These are phyloP conservation scores for Lentinula sp. DNA, from an alignment of 768 basidiomycete genomes.

Conservation along the genomic window DNA sequence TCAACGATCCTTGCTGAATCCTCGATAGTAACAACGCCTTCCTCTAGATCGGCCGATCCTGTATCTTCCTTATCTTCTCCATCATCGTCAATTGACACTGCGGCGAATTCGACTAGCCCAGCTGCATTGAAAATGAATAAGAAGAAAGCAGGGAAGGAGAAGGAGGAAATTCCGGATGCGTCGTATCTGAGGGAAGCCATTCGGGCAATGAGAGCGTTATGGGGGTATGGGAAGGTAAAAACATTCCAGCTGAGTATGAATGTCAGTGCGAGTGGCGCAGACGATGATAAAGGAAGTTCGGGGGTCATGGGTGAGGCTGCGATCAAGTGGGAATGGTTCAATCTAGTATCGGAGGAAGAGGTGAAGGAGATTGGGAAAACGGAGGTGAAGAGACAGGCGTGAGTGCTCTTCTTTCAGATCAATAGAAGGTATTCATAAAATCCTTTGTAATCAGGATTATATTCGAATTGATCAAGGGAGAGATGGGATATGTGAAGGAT, in stretches of 20 bases:
- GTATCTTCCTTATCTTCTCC: not conserved
- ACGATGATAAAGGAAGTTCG: not conserved
- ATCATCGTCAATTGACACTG: not conserved
- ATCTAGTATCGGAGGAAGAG: conserved; percentile 69
- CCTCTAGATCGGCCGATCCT: not conserved
- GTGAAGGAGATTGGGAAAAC: conserved; percentile 58
- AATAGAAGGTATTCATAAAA: not conserved
- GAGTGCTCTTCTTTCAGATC: conserved; percentile 21
- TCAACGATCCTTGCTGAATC: not conserved
- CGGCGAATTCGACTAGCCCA: not conserved
- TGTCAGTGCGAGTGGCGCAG: conserved; percentile 35
- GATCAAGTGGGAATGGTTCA: conserved; percentile 86
- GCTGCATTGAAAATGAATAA: not conserved
- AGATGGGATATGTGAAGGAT: conserved; percentile 93
- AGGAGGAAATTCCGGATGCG: conserved; percentile 71
- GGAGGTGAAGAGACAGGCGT: conserved; percentile 84
- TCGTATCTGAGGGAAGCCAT: conserved; percentile 84
- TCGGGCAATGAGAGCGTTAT: conserved; percentile 76
- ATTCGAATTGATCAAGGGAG: conserved; percentile 91
- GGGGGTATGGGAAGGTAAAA: conserved; percentile 72
- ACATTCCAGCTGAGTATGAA: conserved; percentile 92
- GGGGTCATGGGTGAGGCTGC: conserved; percentile 30
- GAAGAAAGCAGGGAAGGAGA: not conserved
- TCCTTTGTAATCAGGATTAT: conserved; percentile 53
- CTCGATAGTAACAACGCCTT: not conserved